Evolutionary conservation across 306 rosid species (phyloP), one percentile per base, ranked within the genome.

Genomic region (Vachellia collinsii): DNA sequence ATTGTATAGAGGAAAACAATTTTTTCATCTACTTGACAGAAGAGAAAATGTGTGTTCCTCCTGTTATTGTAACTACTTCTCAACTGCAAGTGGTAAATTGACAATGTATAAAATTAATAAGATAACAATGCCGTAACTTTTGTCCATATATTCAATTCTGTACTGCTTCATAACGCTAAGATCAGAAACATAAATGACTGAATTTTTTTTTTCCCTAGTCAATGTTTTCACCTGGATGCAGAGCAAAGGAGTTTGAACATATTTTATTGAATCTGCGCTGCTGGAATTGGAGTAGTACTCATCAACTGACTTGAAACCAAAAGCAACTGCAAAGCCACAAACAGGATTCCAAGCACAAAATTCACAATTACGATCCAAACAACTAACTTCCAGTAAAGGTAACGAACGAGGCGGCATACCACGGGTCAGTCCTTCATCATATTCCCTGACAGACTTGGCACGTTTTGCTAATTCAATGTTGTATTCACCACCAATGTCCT

Each of bases 221-320:
- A 16, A 29, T 51, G 51, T 11, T 48, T 70, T 72, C 81, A 94
- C 97, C 97, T 93, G 99, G 86, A 93, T 90, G 90, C 99, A 95
- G 70, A 95, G 97, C 93, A 95, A 83, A 42, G 97, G 98, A 67
- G 83, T 87, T 80, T 84, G 75, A 78, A 91, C 94, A 77, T 83
- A 86, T 86, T 91, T 95, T 83, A 95, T 86, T 79, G 93, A 87
- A 72, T 88, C 85, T 81, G 99, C 88, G 84, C 99, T 91, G 88
- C 96, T 66, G 36, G 99, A 90, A 59, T 86, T 87, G 23, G 78
- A 90, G 86, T 93, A 93, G 88, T 95, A 95, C 22, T 95, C 99
- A 78, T 95, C 97, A 67, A 87, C 98, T 36, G 98, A 88, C 87
- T 91, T 95, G 90, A 93, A 91, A 80, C 99, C 97, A 86, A 95